A percentile compares a stretch with the other conserved stretches of the same genome.
phyloP scores from a whole-genome alignment of 306 rosid genomes.

The Crotalaria pallida region DNA sequence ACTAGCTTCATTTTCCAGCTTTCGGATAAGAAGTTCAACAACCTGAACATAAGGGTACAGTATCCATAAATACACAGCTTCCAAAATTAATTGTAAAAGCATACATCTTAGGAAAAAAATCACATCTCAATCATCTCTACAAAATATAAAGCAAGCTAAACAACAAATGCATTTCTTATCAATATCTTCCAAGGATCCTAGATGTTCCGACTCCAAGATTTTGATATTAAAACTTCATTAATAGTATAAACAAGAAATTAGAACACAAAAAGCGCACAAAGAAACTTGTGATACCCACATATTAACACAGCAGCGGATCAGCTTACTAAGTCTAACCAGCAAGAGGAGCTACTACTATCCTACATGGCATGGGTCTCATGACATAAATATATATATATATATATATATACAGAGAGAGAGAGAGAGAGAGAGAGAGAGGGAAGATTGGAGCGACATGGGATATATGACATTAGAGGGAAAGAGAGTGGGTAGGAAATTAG shows the following conservation, averaged over 20 bases:
- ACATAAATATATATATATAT: too few relatives aligned
- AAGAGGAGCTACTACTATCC: too few relatives aligned
- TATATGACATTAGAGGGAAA: not conserved
- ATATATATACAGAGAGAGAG: too few relatives aligned
- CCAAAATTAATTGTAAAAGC: not conserved
- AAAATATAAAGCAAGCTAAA: not conserved
- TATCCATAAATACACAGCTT: slow-evolving; percentile 1
- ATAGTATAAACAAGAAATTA: not conserved
- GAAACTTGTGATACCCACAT: not conserved
- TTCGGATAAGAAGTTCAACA: slow-evolving; percentile 93
- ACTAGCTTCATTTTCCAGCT: slow-evolving; percentile 85
- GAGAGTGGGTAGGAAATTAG: not conserved
- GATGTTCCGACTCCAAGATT: slow-evolving; percentile 14
- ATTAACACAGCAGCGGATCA: not conserved
- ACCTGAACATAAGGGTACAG: slow-evolving; percentile 57
- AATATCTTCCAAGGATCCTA: not conserved
- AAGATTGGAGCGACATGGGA: not conserved
- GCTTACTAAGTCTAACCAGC: not conserved
- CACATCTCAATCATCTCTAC: slow-evolving; percentile 7
- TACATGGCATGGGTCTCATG: too few relatives aligned
- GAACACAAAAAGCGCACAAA: not conserved
- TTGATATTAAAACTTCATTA: not conserved
- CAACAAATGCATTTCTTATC: not conserved
- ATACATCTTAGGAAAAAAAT: not conserved
- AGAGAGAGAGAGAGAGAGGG: not conserved